phyloP scores from a whole-genome alignment of 2,329 filamentous ascomycete species.

The Sporothrix dimorphospora region DNA sequence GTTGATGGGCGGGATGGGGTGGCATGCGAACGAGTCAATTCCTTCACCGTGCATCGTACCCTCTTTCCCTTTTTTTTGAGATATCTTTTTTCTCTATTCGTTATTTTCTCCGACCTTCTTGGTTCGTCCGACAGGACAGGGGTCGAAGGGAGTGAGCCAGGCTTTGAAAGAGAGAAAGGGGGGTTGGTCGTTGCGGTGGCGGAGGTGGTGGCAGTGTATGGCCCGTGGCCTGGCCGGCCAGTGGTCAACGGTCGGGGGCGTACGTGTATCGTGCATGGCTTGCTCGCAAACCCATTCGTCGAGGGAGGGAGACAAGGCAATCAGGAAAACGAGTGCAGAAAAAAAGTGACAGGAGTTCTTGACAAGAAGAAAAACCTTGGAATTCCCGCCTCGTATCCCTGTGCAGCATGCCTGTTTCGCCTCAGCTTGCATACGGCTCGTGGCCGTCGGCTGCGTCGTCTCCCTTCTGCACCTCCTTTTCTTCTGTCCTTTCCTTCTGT shows the following conservation, averaged over 20 bases:
- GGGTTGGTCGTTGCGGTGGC: neutral
- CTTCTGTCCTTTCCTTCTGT: neutral
- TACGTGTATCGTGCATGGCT: conserved; percentile 12
- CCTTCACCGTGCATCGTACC: neutral
- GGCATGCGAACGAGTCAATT: neutral
- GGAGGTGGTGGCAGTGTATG: neutral
- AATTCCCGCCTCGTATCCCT: conserved; percentile 18
- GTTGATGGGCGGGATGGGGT: neutral
- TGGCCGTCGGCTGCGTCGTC: neutral
- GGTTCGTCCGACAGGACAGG: neutral
- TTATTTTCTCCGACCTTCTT: neutral
- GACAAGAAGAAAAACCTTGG: neutral
- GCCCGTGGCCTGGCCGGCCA: neutral
- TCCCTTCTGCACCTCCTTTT: neutral
- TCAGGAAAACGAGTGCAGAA: neutral
- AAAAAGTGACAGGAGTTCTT: neutral
- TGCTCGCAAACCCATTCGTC: neutral
- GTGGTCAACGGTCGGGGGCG: neutral
- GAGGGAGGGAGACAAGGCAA: no score
- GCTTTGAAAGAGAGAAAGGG: neutral
- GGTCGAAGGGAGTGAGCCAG: neutral
- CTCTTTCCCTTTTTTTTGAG: neutral
- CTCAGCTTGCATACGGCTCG: conserved; percentile 3
- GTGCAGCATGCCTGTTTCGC: conserved; percentile 18
- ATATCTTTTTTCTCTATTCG: neutral